Evolutionary conservation across 140 eudicot species (phyloP).

Genomic region (Bidens hawaiensis): DNA sequence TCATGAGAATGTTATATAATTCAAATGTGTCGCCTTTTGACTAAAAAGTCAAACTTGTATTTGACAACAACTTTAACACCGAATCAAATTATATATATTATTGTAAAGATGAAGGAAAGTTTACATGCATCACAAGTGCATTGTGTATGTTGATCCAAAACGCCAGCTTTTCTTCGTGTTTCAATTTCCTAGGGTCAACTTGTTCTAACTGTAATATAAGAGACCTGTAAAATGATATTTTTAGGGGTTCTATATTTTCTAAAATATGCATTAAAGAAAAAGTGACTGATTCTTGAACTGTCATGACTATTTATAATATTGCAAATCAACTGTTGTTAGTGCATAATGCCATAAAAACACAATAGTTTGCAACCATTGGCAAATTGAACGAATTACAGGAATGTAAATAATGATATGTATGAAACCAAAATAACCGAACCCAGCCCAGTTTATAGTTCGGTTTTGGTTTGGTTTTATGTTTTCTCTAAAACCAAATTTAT

Average conservation of each 20-base stretch:
- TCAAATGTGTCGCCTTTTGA: slow-evolving; percentile 6
- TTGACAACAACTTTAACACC: neutral
- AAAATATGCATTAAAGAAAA: slow-evolving; percentile 2
- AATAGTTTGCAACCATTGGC: neutral
- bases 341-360: neutral
- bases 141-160: slow-evolving; percentile 96
- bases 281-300: neutral
- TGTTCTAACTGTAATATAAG: slow-evolving; percentile 55
- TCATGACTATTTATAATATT: neutral
- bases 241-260: neutral
- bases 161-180: slow-evolving; percentile 75
- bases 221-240: slow-evolving; percentile 45
- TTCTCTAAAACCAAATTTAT: no score
- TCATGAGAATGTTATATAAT: neutral
- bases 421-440: no score
- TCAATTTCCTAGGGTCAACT: slow-evolving; percentile 71
- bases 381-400: neutral
- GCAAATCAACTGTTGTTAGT: neutral
- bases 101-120: neutral
- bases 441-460: no score
- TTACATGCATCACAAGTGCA: slow-evolving; percentile 91
- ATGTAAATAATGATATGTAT: no score
- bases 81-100: neutral
- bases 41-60: slow-evolving; percentile 11
- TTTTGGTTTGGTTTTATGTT: no score